Evolutionary conservation across 73 alveolate species (phyloP).

Genomic region (Paramecium octaurelia): DNA sequence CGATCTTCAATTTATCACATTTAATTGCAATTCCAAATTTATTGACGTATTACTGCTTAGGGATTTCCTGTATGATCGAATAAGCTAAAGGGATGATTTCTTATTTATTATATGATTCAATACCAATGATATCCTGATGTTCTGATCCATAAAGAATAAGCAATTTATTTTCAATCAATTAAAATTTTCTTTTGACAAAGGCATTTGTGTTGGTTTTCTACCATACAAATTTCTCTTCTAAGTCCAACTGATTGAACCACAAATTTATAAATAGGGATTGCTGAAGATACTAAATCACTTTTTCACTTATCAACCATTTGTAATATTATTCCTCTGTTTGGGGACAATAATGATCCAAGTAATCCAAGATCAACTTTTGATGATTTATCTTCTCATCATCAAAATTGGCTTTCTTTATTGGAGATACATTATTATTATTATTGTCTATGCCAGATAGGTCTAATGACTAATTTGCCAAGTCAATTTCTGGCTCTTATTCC

Average conservation of each 20-base stretch:
- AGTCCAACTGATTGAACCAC: background rate
- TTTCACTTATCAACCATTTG: background rate
- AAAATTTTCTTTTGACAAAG: background rate
- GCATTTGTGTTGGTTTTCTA: background rate
- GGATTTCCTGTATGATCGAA: background rate
- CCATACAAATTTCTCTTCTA: background rate
- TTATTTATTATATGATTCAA: background rate
- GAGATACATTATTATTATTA: background rate
- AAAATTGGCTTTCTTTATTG: background rate
- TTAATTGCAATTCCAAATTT: background rate
- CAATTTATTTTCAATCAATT: conserved; percentile 3
- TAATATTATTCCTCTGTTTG: background rate
- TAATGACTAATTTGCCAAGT: background rate
- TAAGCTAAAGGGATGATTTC: background rate
- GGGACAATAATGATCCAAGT: background rate
- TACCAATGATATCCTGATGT: background rate
- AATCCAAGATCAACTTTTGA: background rate
- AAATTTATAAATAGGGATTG: background rate
- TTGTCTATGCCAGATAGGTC: background rate
- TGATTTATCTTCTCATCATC: background rate
- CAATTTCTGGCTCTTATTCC: background rate
- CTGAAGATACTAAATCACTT: background rate
- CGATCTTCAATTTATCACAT: background rate
- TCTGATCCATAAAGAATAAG: background rate
- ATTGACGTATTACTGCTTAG: background rate